Conservation (phyloP, 306 rosid species). For the Cicer chorassanicum region DNA sequence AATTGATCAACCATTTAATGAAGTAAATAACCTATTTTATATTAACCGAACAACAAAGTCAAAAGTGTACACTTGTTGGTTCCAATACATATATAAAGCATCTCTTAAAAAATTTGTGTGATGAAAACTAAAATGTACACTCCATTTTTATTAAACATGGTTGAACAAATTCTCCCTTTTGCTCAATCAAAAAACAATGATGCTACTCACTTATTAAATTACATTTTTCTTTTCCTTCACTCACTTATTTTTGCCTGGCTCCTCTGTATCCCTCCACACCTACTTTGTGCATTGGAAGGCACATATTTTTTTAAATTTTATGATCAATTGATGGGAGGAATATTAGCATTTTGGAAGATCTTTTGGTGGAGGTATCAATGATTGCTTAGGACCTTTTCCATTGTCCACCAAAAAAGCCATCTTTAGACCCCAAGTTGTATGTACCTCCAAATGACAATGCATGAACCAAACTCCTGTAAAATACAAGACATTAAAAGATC, state of each 20-base stretch:
- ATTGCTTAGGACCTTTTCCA: conserved; percentile 78
- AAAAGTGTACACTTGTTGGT: conserved; percentile 34
- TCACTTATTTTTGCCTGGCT: conserved; percentile 47
- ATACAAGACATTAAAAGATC: conserved; percentile 1
- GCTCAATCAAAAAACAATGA: conserved; percentile 42
- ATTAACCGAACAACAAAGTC: conserved; percentile 41
- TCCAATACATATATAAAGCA: background rate
- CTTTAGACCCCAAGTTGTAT: conserved; percentile 96
- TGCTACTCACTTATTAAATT: conserved; percentile 44
- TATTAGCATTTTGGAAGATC: conserved; percentile 86
- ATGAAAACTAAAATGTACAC: conserved; percentile 33
- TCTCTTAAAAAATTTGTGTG: conserved; percentile 8
- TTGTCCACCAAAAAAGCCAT: conserved; percentile 96
- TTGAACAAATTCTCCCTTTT: conserved; percentile 44
- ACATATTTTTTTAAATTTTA: conserved; percentile 4
- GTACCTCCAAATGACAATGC: conserved; percentile 94
- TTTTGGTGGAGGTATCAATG: conserved; percentile 78
- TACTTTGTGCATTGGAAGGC: conserved; percentile 38
- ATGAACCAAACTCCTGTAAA: conserved; percentile 86
- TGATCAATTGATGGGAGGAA: conserved; percentile 18
- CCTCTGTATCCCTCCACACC: conserved; percentile 47
- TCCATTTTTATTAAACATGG: conserved; percentile 44
- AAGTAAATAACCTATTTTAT: background rate
- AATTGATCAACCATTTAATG: background rate
- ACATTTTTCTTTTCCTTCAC: conserved; percentile 20